A percentile compares a stretch with the other conserved stretches of the same genome.
Conservation (phyloP, 2,329 filamentous ascomycete species). For the Claviceps purpurea region DNA sequence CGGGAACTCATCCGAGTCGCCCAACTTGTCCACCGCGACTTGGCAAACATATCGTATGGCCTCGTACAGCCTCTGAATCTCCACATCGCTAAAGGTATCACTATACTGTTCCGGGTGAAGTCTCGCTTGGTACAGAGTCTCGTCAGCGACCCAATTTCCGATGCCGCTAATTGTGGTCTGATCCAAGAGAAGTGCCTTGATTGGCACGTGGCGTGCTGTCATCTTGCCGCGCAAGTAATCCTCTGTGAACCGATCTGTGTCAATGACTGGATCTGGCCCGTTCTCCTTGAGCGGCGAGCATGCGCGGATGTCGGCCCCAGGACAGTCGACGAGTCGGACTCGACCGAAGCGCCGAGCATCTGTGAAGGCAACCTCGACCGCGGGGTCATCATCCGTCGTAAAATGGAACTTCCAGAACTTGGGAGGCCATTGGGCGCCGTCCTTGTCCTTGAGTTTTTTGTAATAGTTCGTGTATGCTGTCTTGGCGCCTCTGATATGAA, state of each 20-base stretch:
- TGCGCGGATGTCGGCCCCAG: constrained; percentile 60
- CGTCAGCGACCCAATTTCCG: constrained; percentile 95
- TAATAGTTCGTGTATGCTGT: constrained; percentile 76
- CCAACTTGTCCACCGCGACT: constrained; percentile 63
- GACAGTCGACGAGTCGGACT: constrained; percentile 70
- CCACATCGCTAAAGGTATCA: constrained; percentile 59
- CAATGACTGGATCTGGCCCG: constrained; percentile 81
- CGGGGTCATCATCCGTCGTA: constrained; percentile 41
- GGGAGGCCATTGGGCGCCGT: constrained; percentile 65
- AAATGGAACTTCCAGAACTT: constrained; percentile 80
- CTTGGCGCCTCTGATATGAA: constrained; percentile 69
- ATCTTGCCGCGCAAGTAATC: constrained; percentile 63
- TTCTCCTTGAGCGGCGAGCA: constrained; percentile 76
- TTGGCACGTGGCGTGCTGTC: constrained; percentile 63
- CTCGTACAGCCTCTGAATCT: constrained; percentile 59
- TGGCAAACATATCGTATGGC: constrained; percentile 68
- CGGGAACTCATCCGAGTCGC: constrained; percentile 74
- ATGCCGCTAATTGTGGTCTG: constrained; percentile 84
- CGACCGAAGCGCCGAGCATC: constrained; percentile 69
- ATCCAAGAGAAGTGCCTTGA: constrained; percentile 81
- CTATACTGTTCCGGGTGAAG: constrained; percentile 91
- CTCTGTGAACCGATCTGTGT: constrained; percentile 63
- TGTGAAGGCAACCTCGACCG: constrained; percentile 61
- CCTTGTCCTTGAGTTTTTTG: constrained; percentile 49
- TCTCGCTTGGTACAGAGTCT: constrained; percentile 77